Base-by-base conservation (phyloP, 2,329 filamentous ascomycete genomes). In the Arthrinium puccinioides region DNA sequence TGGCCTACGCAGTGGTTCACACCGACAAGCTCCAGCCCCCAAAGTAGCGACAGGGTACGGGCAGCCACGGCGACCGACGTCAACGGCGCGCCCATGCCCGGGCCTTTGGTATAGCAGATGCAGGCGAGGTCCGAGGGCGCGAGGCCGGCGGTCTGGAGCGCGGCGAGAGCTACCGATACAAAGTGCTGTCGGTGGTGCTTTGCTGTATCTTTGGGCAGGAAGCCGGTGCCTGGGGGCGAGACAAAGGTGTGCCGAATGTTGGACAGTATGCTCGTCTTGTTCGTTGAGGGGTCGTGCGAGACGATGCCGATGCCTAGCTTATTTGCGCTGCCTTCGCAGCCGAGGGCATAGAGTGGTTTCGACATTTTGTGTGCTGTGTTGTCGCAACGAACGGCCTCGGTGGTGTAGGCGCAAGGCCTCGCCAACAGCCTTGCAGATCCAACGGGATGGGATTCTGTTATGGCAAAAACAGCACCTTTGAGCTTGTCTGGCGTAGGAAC, bases 1-100 rank as follows among this genome's bases (percentile, higher is more conserved):
- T 98, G 92, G 29, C 92, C 92, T 32, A 98, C 86, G 62, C 92
- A 98, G 64, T 98, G 92, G 64, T 98, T 98, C 19, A 98, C 92
- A 18, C 88, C 90, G 4, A 98, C 82, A 25, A 98, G 70, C n/a
- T 84, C 80, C 61, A 87, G 87, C 37, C 69, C 73, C 92, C 92
- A 98, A 13, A 98, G 72, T 41, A 95, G 66, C 28, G 79, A 73
- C 21, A 97, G 67, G 44, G 85, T 87, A 42, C 92, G 76, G 15
- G 89, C 92, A 2, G 82, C 89, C 24, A 97, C 69, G 21, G 90
- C 90, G 11, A 94, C 87, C 43, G 82, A 81, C 44, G 89, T 84
- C 20, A 98, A 70, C 7, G 92, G 92, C 26, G 87, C 90, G 41
- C 92, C 92, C 92, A 98, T 98, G 0, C 92, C 92, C 0, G 92